These are phyloP conservation scores for Fusarium sp. DNA, from an alignment of 2,329 filamentous ascomycete genomes.

Conservation along the genomic window DNA sequence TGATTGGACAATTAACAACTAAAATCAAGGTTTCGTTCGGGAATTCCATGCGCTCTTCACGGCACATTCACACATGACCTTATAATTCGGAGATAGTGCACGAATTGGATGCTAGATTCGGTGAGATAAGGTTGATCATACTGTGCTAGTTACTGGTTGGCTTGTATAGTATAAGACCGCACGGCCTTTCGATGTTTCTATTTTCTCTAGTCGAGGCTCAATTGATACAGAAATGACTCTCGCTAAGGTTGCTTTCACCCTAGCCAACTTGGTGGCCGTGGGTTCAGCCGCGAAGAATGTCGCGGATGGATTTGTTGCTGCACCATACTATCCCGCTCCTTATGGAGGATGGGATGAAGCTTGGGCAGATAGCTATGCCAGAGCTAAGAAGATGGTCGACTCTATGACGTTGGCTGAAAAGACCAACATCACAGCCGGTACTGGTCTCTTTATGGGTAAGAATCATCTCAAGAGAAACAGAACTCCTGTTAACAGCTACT, in stretches of 20 bases:
- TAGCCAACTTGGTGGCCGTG: slow-evolving; percentile 1
- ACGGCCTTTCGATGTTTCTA: neutral
- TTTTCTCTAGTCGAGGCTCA: neutral
- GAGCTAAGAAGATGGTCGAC: slow-evolving; percentile 74
- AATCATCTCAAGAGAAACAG: neutral
- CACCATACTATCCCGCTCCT: slow-evolving; percentile 76
- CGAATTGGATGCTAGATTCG: slow-evolving; percentile 7
- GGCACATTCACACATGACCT: slow-evolving; percentile 10
- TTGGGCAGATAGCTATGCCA: slow-evolving; percentile 77
- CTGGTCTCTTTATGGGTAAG: slow-evolving; percentile 75
- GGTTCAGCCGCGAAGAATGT: neutral
- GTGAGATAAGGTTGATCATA: neutral
- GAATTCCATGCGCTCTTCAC: neutral
- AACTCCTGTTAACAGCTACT: neutral
- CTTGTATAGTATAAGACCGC: slow-evolving; percentile 16
- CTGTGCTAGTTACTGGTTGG: neutral
- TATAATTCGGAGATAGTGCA: neutral
- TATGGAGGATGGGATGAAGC: slow-evolving; percentile 75
- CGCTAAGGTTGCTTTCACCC: neutral
- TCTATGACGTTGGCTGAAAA: slow-evolving; percentile 85
- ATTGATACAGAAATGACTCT: neutral
- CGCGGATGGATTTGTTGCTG: slow-evolving; percentile 51
- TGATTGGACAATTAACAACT: neutral
- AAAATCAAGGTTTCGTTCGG: slow-evolving; percentile 13
- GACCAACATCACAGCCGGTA: slow-evolving; percentile 79